Base-by-base conservation (phyloP, 352 stramenopile genomes). In the Phytopythium ostracodes region DNA sequence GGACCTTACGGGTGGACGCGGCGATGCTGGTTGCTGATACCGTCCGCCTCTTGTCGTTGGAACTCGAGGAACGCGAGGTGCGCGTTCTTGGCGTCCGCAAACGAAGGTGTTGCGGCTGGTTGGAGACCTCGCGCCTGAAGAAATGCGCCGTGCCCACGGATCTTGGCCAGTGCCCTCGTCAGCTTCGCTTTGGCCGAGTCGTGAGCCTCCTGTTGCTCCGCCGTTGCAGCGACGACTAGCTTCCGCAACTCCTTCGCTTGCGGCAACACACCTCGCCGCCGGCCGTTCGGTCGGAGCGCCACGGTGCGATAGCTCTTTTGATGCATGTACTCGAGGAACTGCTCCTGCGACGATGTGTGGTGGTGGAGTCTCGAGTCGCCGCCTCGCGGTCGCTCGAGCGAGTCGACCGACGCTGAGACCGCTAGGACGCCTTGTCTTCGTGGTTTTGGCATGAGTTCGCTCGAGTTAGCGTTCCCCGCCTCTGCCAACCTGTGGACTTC, bases 1-100 rank as follows among this genome's bases (percentile, higher is more conserved):
- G n/a, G 17, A 7, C 63, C 68, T 52, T 44, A 76, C 65, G 64
- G 63, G 36, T 70, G 65, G 36, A 64, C 43, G 14, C 38, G 71
- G n/a, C 69, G 66, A 3, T 63, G 24, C 27, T 63, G 59, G 33
- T 56, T 46, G 25, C 12, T 50, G 1, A 6, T 31, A 12, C 15
- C 12, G 9, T 52, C 54, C 27, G 43, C 55, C 20, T 27, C 60
- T 15, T 79, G 50, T 17, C 58, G 60, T 49, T 67, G 76, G 52
- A 89, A 88, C 42, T 87, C 71, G 15, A 84, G 60, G 47, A 89
- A 89, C n/a, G 77, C 80, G 49, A 84, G 52, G 53, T 89, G 80
- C 10, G 77, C 25, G 56, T 89, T 88, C 68, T 81, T 87, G 31
- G 68, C 65, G 7, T 72, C 52, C 3, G 67, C 58, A 42, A 79